Evolutionary conservation across 2,329 filamentous ascomycete species (phyloP), one percentile per base, ranked within the genome.

Genomic region (Thelonectria olida): DNA sequence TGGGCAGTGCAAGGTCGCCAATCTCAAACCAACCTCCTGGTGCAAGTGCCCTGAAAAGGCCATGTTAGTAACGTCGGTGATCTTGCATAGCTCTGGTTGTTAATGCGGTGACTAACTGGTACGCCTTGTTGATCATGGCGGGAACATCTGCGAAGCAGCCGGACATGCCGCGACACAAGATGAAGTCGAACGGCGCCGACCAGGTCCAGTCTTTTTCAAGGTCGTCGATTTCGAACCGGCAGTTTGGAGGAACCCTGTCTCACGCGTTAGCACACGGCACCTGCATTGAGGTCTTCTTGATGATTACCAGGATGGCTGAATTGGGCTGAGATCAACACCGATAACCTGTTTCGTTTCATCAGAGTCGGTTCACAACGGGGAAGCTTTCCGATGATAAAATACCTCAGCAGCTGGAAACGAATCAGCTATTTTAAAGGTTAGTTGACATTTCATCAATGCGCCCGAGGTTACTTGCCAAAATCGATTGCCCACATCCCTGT

Each of bases 401-500:
- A 62, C 62, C 39, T 66, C 49, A 10, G 62, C 58, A 13, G 62
- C 47, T 22, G 64, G 64, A 25, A 63, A 36, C n/a, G 62, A 53
- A 45, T 67, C 62, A 7, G 64, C 64, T 67, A 5, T 25, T 44
- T 9, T 36, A 7, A 22, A n/a, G 31, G 31, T 53, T 38, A 41
- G 19, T 45, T 9, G n/a, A n/a, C n/a, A n/a, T n/a, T n/a, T n/a
- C n/a, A n/a, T n/a, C n/a, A n/a, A n/a, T n/a, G n/a, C n/a, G n/a
- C n/a, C n/a, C 2, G 7, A 5, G 12, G 47, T 7, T 12, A 5
- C 38, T 51, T 45, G 61, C 64, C 70, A 44, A 67, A 72, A 17
- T 72, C 69, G 50, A 72, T 66, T 5, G 69, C 69, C 69, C 70
- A 72, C 9, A 71, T 66, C 5, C 70, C 70, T 1, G 70, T 72